Evolutionary conservation across 257 asterid species (phyloP).

Genomic region (Schizonepeta tenuifolia): DNA sequence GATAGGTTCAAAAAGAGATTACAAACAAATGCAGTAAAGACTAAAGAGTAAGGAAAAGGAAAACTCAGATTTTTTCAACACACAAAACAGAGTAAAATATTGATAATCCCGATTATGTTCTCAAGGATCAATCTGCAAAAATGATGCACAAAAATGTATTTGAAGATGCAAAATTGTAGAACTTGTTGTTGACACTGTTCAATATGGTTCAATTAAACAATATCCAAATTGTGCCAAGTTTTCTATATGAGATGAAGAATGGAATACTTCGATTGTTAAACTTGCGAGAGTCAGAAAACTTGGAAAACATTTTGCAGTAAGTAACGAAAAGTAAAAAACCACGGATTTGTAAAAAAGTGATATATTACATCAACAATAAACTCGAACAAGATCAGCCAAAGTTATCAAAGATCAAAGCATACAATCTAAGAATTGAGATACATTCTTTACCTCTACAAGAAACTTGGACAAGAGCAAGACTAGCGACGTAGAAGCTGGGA

Average conservation of each 20-base stretch:
- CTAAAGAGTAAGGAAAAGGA: not conserved
- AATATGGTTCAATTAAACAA: too few species aligned
- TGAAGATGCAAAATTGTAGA: not conserved
- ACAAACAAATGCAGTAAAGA: not conserved
- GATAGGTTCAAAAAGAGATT: too few species aligned
- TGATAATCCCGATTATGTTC: not conserved
- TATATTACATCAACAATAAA: slow-evolving; percentile 66
- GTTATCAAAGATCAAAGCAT: not conserved
- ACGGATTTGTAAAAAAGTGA: too few species aligned
- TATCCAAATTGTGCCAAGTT: too few species aligned
- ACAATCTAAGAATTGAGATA: slow-evolving; percentile 6
- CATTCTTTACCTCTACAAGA: slow-evolving; percentile 63
- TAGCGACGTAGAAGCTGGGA: slow-evolving; percentile 82
- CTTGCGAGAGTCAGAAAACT: too few species aligned
- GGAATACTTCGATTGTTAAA: too few species aligned
- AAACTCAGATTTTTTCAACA: not conserved
- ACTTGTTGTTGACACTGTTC: too few species aligned
- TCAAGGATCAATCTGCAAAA: not conserved
- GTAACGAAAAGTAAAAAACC: too few species aligned
- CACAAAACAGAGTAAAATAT: not conserved
- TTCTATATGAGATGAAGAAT: too few species aligned
- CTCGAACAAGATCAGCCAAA: slow-evolving; percentile 55
- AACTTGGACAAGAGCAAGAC: slow-evolving; percentile 69
- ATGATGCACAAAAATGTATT: not conserved
- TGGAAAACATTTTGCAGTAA: too few species aligned